These are phyloP conservation scores for Pichia terricola DNA, from an alignment of 1,139 yeast genomes.

Conservation along the genomic window DNA sequence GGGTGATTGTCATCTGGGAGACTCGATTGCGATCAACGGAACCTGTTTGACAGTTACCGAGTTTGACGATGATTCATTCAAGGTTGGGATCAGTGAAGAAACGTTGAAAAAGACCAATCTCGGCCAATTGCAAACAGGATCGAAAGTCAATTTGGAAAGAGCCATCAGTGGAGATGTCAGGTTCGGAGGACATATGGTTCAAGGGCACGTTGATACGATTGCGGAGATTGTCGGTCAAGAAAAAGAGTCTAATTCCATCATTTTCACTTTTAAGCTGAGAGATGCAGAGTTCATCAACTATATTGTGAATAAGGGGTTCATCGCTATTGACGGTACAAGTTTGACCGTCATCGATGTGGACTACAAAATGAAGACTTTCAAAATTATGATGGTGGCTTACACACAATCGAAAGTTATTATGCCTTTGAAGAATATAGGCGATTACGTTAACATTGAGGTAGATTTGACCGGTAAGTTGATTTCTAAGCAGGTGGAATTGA, in stretches of 20 bases:
- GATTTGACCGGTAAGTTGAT: constrained; percentile 88
- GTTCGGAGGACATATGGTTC: constrained; percentile 95
- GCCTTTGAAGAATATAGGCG: constrained; percentile 56
- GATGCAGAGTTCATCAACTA: constrained; percentile 59
- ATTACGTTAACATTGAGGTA: constrained; percentile 78
- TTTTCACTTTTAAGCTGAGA: constrained; percentile 64
- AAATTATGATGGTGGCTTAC: constrained; percentile 85
- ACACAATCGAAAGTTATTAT: constrained; percentile 78
- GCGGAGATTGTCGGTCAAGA: constrained; percentile 50
- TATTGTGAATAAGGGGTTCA: constrained; percentile 89
- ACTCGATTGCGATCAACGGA: constrained; percentile 85
- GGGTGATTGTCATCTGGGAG: constrained; percentile 81
- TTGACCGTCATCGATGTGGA: constrained; percentile 79
- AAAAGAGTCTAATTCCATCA: constrained; percentile 71
- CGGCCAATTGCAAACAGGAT: constrained; percentile 47
- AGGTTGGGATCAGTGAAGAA: constrained; percentile 91
- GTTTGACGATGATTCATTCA: constrained; percentile 50
- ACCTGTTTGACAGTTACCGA: constrained; percentile 92
- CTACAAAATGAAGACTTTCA: constrained; percentile 45
- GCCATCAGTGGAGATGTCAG: constrained; percentile 78
- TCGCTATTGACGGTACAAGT: constrained; percentile 90
- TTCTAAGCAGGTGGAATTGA: constrained; percentile 68
- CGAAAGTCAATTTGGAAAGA: constrained; percentile 77
- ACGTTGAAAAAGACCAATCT: constrained; percentile 76
- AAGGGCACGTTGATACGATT: constrained; percentile 91